phyloP scores from a whole-genome alignment of 371 early-diverging fungal genomes.

The Mortierella sp. region DNA sequence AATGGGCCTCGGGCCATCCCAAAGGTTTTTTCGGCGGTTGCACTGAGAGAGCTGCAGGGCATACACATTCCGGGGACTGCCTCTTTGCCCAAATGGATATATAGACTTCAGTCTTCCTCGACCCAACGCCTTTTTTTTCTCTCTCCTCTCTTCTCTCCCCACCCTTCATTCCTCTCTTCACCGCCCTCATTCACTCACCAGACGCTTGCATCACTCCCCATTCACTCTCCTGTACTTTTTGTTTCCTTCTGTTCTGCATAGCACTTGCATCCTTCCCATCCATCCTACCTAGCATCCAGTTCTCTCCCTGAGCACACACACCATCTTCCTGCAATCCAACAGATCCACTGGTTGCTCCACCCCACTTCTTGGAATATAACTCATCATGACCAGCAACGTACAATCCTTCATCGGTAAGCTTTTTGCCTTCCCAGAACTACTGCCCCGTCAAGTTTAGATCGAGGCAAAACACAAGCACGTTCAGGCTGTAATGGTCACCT shows the following conservation, averaged over 20 bases:
- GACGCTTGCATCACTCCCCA: background rate
- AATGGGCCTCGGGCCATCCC: background rate
- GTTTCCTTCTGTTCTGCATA: background rate
- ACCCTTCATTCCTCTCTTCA: background rate
- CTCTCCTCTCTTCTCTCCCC: constrained; percentile 1
- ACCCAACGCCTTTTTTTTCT: constrained; percentile 7
- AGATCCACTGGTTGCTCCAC: too few species aligned
- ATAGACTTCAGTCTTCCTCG: background rate
- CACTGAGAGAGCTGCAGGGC: too few species aligned
- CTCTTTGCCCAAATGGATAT: too few species aligned
- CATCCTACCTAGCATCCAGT: background rate
- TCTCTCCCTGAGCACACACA: too few species aligned
- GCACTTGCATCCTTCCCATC: background rate
- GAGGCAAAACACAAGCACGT: too few species aligned
- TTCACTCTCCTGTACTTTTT: constrained; percentile 1
- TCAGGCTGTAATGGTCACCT: too few species aligned
- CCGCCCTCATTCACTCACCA: too few species aligned
- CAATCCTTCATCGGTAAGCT: constrained; percentile 46
- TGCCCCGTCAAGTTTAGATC: too few species aligned
- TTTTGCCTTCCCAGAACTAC: background rate
- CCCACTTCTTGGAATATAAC: constrained; percentile 1
- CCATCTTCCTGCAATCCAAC: too few species aligned
- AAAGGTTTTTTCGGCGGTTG: too few species aligned
- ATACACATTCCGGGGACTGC: too few species aligned
- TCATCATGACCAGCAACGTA: constrained; percentile 41